These are phyloP conservation scores for Panicum hallii DNA, from an alignment of 202 grass and related monocot genomes.

Conservation along the genomic window DNA sequence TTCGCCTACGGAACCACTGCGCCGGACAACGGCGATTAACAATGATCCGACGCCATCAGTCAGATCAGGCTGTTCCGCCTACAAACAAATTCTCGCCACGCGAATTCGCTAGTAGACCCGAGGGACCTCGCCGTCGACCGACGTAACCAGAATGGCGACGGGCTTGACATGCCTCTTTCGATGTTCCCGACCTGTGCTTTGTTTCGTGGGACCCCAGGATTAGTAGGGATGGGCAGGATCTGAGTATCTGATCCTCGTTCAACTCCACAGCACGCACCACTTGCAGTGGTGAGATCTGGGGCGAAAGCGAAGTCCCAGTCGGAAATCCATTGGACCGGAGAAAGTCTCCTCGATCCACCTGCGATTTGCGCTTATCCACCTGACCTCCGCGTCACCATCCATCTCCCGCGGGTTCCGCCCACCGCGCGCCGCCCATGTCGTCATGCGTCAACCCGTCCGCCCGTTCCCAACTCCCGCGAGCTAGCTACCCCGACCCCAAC, in stretches of 20 bases:
- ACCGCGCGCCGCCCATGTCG: slow-evolving; percentile 1
- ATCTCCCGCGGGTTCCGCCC: neutral
- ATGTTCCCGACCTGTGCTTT: too few species aligned
- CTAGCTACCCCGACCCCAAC: neutral
- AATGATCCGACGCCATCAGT: neutral
- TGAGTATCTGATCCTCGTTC: neutral
- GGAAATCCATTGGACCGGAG: neutral
- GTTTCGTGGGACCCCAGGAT: neutral
- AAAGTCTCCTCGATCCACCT: neutral
- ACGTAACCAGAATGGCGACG: too few species aligned
- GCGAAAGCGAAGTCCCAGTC: neutral
- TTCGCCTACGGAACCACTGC: neutral
- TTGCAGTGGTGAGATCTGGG: slow-evolving; percentile 1
- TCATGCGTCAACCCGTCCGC: slow-evolving; percentile 31
- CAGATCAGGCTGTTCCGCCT: neutral
- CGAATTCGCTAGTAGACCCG: neutral
- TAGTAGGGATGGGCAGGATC: neutral
- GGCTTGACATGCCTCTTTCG: too few species aligned
- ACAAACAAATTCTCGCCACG: neutral
- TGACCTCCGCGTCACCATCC: neutral
- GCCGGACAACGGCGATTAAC: too few species aligned
- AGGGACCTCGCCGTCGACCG: too few species aligned
- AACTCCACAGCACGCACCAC: neutral
- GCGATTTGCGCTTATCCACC: slow-evolving; percentile 46
- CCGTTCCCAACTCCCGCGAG: neutral